Percentiles rank a stretch among this genome's conserved stretches.
These are phyloP conservation scores for Coemansia sp. DNA, from an alignment of 192 early-diverging fungal species.

Conservation along the genomic window DNA sequence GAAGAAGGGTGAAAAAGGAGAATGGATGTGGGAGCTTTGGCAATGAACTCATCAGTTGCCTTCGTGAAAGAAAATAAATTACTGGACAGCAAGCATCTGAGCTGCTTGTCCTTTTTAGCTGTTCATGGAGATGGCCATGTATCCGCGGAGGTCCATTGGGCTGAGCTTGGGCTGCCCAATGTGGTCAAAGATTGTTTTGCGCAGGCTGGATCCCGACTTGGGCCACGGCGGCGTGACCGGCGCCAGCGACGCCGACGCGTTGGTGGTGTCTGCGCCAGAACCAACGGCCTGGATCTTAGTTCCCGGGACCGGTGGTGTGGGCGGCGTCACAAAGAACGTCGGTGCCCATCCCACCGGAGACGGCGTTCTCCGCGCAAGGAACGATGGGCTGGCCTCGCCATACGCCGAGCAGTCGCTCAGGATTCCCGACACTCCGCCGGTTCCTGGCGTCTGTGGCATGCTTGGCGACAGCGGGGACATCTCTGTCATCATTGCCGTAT, in stretches of 20 bases:
- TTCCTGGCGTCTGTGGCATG: constrained; percentile 28
- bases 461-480: constrained; percentile 32
- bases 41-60: neutral
- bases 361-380: constrained; percentile 32
- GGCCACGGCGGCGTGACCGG: constrained; percentile 52
- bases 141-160: constrained; percentile 49
- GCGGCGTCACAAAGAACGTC: constrained; percentile 43
- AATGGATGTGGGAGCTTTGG: neutral
- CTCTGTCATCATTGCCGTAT: neutral
- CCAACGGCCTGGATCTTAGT: neutral
- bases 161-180: constrained; percentile 46
- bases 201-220: constrained; percentile 37
- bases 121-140: constrained; percentile 48
- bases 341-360: constrained; percentile 32
- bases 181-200: constrained; percentile 50
- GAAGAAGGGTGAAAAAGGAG: neutral
- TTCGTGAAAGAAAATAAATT: neutral
- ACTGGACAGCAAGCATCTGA: neutral
- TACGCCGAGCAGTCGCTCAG: constrained; percentile 15
- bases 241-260: constrained; percentile 14
- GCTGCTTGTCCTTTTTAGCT: constrained; percentile 15
- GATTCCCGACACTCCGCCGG: constrained; percentile 6
- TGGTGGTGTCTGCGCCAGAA: neutral
- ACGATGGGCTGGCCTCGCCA: constrained; percentile 48
- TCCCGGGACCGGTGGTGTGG: constrained; percentile 22